Conservation (phyloP, 1,139 yeast species). For the Candida glucosophila region DNA sequence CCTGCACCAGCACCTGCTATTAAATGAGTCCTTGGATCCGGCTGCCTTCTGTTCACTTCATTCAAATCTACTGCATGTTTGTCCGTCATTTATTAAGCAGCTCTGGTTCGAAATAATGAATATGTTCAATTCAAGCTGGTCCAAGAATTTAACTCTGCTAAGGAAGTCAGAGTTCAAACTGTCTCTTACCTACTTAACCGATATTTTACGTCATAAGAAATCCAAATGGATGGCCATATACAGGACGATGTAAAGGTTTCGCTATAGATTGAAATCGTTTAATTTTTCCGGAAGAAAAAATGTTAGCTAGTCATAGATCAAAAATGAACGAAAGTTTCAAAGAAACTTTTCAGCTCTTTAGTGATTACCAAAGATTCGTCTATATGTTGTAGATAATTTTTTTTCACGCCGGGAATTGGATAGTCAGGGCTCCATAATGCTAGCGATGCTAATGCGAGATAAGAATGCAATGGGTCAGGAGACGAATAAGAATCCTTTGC, state of each 20-base stretch:
- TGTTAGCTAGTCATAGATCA: no score
- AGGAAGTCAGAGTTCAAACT: no score
- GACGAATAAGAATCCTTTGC: constrained; percentile 50
- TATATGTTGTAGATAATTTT: constrained; percentile 11
- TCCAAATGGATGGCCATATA: no score
- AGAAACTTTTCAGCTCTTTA: constrained; percentile 11
- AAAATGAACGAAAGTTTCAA: constrained; percentile 5
- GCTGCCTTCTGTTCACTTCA: no score
- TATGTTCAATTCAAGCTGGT: no score
- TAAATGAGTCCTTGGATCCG: constrained; percentile 38
- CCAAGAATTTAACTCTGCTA: no score
- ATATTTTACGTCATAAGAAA: no score
- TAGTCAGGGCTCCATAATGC: constrained; percentile 26
- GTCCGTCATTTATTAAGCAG: constrained; percentile 1
- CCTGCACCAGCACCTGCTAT: constrained; percentile 87
- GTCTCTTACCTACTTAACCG: no score
- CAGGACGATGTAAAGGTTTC: no score
- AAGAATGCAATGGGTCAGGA: constrained; percentile 70
- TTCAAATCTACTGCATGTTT: neutral
- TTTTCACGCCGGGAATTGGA: constrained; percentile 7
- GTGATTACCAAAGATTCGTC: constrained; percentile 22
- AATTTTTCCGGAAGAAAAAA: no score
- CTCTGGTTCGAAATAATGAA: constrained; percentile 5
- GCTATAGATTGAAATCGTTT: no score
- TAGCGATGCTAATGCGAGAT: constrained; percentile 51